Conservation (phyloP, 2,329 filamentous ascomycete genomes). For the Claviceps sp. region DNA sequence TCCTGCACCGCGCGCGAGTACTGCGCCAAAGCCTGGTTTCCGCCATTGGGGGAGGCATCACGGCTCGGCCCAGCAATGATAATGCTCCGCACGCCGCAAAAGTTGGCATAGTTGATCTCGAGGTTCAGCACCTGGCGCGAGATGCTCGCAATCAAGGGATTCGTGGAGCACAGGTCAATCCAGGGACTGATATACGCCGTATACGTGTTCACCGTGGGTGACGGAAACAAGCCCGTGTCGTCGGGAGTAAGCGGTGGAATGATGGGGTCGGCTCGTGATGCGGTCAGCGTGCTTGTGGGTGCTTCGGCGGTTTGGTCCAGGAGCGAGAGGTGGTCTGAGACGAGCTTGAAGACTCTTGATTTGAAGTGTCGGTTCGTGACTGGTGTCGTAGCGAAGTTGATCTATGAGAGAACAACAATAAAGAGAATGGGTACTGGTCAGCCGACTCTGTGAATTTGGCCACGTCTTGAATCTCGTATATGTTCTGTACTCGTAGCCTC, state of each 20-base stretch:
- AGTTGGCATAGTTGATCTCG: slow-evolving; percentile 88
- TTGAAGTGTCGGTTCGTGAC: slow-evolving; percentile 66
- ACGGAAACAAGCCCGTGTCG: slow-evolving; percentile 63
- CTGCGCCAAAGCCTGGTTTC: slow-evolving; percentile 45
- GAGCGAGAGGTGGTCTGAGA: slow-evolving; percentile 39
- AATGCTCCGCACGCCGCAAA: slow-evolving; percentile 78
- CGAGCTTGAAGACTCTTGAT: slow-evolving; percentile 48
- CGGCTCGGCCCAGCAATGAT: slow-evolving; percentile 66
- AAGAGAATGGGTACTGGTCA: not conserved
- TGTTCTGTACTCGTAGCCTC: no score
- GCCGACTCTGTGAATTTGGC: not conserved
- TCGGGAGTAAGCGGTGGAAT: slow-evolving; percentile 60
- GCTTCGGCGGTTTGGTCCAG: slow-evolving; percentile 27
- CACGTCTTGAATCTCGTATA: no score
- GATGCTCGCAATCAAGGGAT: slow-evolving; percentile 71
- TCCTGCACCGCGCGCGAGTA: slow-evolving; percentile 79
- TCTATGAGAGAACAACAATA: slow-evolving; percentile 30
- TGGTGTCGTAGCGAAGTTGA: slow-evolving; percentile 65
- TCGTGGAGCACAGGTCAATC: slow-evolving; percentile 77
- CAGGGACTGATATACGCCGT: slow-evolving; percentile 75
- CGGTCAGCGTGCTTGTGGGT: slow-evolving; percentile 27
- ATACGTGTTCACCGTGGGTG: slow-evolving; percentile 55
- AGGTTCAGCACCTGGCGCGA: slow-evolving; percentile 83
- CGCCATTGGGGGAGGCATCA: slow-evolving; percentile 39
- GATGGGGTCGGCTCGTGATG: slow-evolving; percentile 40